phyloP scores from a whole-genome alignment of 2,329 filamentous ascomycete species.

The Verticillium nubilum region DNA sequence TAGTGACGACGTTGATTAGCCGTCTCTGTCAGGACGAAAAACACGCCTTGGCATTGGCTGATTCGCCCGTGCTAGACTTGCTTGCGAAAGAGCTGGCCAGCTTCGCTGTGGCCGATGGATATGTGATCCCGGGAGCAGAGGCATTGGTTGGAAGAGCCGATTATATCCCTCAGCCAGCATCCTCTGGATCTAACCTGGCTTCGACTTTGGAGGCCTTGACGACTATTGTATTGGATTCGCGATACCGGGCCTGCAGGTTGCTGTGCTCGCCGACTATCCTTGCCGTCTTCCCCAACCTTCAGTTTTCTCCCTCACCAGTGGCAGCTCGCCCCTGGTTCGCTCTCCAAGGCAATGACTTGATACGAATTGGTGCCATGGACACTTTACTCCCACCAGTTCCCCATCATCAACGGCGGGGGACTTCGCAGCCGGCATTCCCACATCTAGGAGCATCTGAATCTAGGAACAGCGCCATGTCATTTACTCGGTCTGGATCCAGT shows the following conservation, averaged over 20 bases:
- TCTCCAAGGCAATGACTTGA: constrained; percentile 25
- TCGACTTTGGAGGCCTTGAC: constrained; percentile 73
- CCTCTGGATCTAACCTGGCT: constrained; percentile 53
- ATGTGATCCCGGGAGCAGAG: not conserved
- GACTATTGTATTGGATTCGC: constrained; percentile 72
- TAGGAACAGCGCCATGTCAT: constrained; percentile 25
- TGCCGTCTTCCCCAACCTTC: constrained; percentile 59
- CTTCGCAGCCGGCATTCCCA: constrained; percentile 43
- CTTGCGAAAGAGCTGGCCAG: constrained; percentile 69
- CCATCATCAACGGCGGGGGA: constrained; percentile 25
- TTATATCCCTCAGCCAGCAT: constrained; percentile 55
- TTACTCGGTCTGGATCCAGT: constrained; percentile 11
- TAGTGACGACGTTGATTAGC: constrained; percentile 52
- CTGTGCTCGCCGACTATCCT: constrained; percentile 64
- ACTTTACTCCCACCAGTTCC: constrained; percentile 55
- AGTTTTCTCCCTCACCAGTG: constrained; percentile 31
- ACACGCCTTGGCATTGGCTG: constrained; percentile 67
- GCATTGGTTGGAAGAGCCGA: not conserved
- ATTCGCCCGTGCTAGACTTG: constrained; percentile 69
- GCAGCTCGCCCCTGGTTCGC: constrained; percentile 36
- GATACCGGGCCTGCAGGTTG: constrained; percentile 68
- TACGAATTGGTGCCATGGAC: constrained; percentile 54
- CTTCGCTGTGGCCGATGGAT: constrained; percentile 58
- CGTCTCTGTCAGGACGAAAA: constrained; percentile 61
- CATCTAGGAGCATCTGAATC: constrained; percentile 40